Conservation (phyloP, 257 asterid genomes). For the Voacanga thouarsii region DNA sequence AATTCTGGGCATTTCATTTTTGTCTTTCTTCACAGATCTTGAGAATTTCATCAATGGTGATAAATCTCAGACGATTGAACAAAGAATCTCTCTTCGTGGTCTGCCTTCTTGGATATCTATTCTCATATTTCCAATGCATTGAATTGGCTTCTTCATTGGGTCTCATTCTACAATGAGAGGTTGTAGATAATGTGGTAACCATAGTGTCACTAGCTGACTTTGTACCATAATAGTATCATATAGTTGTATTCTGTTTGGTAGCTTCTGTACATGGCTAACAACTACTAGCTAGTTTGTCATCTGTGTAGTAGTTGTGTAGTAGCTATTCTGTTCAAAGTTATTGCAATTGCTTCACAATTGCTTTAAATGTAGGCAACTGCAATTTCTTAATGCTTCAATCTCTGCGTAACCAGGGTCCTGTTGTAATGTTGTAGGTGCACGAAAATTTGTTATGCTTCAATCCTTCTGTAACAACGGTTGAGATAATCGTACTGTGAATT, state of each 20-base stretch:
- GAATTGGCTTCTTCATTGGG: not conserved
- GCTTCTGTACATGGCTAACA: slow-evolving; percentile 20
- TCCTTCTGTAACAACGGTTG: not conserved
- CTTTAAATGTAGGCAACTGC: not conserved
- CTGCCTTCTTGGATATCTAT: not conserved
- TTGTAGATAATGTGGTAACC: not conserved
- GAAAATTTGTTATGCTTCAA: not conserved
- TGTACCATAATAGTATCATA: slow-evolving; percentile 1
- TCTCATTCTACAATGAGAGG: not conserved
- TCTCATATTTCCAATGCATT: not conserved
- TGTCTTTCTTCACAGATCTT: not conserved
- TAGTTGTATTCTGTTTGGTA: not conserved
- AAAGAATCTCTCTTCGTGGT: not conserved
- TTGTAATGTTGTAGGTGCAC: not conserved
- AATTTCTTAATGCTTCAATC: not conserved
- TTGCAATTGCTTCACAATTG: not conserved
- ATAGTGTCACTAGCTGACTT: not conserved
- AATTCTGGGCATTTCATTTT: not conserved
- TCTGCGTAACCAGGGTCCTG: not conserved
- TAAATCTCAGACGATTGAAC: not conserved
- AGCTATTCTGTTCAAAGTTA: not conserved
- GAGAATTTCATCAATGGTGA: not conserved
- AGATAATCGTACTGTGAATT: not conserved
- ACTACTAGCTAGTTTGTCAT: slow-evolving; percentile 4
- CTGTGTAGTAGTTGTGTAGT: not conserved